Evolutionary conservation across 2,329 filamentous ascomycete species (phyloP).

Genomic region (Scorias spongiosa): DNA sequence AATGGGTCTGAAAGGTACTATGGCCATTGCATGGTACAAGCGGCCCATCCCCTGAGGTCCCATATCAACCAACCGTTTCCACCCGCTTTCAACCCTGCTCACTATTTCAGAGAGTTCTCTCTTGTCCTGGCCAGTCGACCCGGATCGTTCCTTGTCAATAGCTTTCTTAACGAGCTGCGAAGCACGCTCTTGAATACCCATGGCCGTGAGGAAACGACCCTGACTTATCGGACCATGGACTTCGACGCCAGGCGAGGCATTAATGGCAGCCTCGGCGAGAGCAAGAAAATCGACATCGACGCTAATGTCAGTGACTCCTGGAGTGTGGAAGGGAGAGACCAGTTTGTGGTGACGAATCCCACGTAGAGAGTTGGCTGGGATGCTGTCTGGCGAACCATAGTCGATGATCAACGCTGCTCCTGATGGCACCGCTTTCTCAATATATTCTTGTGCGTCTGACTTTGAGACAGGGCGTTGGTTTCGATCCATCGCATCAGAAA

Average conservation of each 20-base stretch:
- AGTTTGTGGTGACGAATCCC: slow-evolving; percentile 66
- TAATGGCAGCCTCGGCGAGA: slow-evolving; percentile 65
- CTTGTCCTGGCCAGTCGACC: slow-evolving; percentile 23
- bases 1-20: slow-evolving; percentile 46
- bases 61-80: slow-evolving; percentile 70
- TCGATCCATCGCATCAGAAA: background rate
- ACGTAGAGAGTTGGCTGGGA: slow-evolving; percentile 79
- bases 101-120: slow-evolving; percentile 32
- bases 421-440: slow-evolving; percentile 46
- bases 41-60: slow-evolving; percentile 81
- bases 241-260: slow-evolving; percentile 65
- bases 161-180: slow-evolving; percentile 44
- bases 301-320: slow-evolving; percentile 74
- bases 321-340: slow-evolving; percentile 64
- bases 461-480: slow-evolving; percentile 1
- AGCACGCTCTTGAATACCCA: slow-evolving; percentile 73
- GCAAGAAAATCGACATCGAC: slow-evolving; percentile 89
- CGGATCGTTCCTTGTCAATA: slow-evolving; percentile 17
- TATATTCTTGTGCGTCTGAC: slow-evolving; percentile 5
- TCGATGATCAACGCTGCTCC: slow-evolving; percentile 92
- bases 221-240: slow-evolving; percentile 87
- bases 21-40: slow-evolving; percentile 83
- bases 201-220: slow-evolving; percentile 57
- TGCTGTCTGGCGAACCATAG: slow-evolving; percentile 65
- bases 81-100: slow-evolving; percentile 54